Conservation (phyloP, 2,329 filamentous ascomycete genomes). For the Zelopaecilomyces penicillatus region DNA sequence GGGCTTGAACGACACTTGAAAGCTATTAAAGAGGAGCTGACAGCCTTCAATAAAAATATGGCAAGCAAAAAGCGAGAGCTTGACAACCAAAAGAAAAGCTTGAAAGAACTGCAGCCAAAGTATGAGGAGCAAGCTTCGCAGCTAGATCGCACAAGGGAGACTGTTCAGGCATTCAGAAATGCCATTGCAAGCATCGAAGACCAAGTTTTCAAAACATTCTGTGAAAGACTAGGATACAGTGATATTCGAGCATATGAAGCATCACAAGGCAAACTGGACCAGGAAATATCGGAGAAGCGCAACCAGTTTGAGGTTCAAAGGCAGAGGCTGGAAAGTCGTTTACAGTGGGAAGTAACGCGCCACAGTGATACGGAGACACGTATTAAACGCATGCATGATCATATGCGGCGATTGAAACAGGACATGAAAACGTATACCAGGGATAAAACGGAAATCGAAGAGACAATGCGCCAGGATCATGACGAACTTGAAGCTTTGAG, state of each 20-base stretch:
- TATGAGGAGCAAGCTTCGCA: slow-evolving; percentile 63
- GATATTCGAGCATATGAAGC: slow-evolving; percentile 90
- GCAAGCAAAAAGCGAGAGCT: slow-evolving; percentile 77
- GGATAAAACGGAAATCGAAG: slow-evolving; percentile 67
- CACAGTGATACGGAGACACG: slow-evolving; percentile 55
- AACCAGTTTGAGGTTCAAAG: slow-evolving; percentile 80
- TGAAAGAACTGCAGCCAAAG: slow-evolving; percentile 70
- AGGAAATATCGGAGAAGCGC: slow-evolving; percentile 80
- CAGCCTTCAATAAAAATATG: slow-evolving; percentile 72
- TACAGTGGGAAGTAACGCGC: slow-evolving; percentile 48
- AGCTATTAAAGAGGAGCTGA: slow-evolving; percentile 66
- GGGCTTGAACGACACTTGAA: slow-evolving; percentile 70
- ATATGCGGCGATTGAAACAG: slow-evolving; percentile 56
- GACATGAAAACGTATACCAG: slow-evolving; percentile 62
- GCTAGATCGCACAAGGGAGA: slow-evolving; percentile 48
- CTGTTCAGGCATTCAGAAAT: slow-evolving; percentile 44
- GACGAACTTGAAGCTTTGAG: slow-evolving; percentile 70
- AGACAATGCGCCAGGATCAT: slow-evolving; percentile 61
- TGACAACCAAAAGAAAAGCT: slow-evolving; percentile 61
- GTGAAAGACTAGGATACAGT: slow-evolving; percentile 73
- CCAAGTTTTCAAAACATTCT: slow-evolving; percentile 78
- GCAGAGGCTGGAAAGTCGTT: slow-evolving; percentile 57
- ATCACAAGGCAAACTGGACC: slow-evolving; percentile 85
- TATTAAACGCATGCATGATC: slow-evolving; percentile 58
- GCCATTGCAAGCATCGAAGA: slow-evolving; percentile 80